Conservation (phyloP, 371 early-diverging fungal species). For the Nosema muscidifuracis region DNA sequence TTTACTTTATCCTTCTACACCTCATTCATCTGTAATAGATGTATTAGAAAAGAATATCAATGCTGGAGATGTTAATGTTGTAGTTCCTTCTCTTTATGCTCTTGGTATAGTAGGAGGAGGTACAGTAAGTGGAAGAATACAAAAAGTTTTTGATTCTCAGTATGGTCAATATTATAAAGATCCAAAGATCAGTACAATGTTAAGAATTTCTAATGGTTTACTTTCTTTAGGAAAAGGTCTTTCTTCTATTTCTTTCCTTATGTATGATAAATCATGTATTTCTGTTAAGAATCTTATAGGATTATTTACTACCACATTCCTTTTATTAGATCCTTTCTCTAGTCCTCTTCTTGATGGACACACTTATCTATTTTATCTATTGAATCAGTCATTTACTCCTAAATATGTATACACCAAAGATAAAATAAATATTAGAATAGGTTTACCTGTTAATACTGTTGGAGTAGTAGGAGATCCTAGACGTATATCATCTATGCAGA, state of each 20-base stretch:
- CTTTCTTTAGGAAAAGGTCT: constrained; percentile 53
- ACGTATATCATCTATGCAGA: constrained; percentile 93
- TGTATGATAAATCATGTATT: constrained; percentile 39
- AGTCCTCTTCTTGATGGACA: constrained; percentile 66
- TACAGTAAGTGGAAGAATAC: constrained; percentile 93
- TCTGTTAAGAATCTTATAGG: constrained; percentile 46
- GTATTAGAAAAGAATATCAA: constrained; percentile 87
- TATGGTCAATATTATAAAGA: constrained; percentile 92
- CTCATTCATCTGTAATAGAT: constrained; percentile 78
- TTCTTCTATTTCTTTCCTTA: constrained; percentile 29
- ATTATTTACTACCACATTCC: constrained; percentile 52
- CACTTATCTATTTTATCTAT: constrained; percentile 82
- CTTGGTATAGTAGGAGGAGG: constrained; percentile 97
- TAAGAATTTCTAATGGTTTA: constrained; percentile 77
- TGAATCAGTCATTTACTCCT: constrained; percentile 84
- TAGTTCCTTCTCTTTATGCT: constrained; percentile 82
- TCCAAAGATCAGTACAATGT: constrained; percentile 76
- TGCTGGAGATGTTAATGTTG: constrained; percentile 69
- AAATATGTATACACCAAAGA: constrained; percentile 87
- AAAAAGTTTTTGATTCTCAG: constrained; percentile 86
- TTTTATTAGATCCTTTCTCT: constrained; percentile 48
- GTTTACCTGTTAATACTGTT: constrained; percentile 87
- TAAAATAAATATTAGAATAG: constrained; percentile 83
- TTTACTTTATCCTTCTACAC: constrained; percentile 85
- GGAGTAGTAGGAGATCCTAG: constrained; percentile 96